A percentile compares a stretch with the other conserved stretches of the same genome.
Evolutionary conservation across 2,329 filamentous ascomycete genomes (phyloP).

Genomic region (Clonostachys rhizophaga): DNA sequence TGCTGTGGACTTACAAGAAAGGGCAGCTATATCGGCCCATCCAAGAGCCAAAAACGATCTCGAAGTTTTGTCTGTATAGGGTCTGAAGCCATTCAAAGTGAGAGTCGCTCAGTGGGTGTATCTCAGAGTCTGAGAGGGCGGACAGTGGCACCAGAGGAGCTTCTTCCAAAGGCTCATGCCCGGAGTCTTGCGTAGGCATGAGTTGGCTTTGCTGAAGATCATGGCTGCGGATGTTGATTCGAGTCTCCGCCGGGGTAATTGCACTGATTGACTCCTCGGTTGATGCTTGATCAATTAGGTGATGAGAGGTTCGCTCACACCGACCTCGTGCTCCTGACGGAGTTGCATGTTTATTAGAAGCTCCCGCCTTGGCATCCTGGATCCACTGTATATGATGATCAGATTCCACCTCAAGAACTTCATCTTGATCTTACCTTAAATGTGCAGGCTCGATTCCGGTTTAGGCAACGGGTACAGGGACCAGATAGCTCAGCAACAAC

Average conservation of each 20-base stretch:
- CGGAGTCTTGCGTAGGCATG: neutral
- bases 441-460: too few relatives aligned
- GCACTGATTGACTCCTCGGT: neutral
- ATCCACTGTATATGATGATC: too few relatives aligned
- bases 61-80: too few relatives aligned
- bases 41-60: too few relatives aligned
- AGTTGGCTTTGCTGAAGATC: neutral
- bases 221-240: too few relatives aligned
- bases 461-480: too few relatives aligned
- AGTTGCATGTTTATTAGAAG: too few relatives aligned
- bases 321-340: neutral
- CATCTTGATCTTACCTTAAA: constrained; percentile 5
- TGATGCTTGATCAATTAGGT: neutral
- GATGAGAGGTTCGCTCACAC: neutral
- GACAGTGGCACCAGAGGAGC: too few relatives aligned
- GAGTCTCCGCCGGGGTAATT: neutral
- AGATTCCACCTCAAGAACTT: neutral
- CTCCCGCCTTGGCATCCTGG: too few relatives aligned
- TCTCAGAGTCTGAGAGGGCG: too few relatives aligned
- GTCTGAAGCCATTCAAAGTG: too few relatives aligned
- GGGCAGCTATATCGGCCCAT: too few relatives aligned
- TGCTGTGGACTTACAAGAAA: neutral
- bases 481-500: constrained; percentile 17
- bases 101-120: neutral
- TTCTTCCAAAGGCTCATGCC: neutral